These are phyloP conservation scores for Cladosporium sp. DNA, from an alignment of 2,329 filamentous ascomycete species.

Conservation along the genomic window DNA sequence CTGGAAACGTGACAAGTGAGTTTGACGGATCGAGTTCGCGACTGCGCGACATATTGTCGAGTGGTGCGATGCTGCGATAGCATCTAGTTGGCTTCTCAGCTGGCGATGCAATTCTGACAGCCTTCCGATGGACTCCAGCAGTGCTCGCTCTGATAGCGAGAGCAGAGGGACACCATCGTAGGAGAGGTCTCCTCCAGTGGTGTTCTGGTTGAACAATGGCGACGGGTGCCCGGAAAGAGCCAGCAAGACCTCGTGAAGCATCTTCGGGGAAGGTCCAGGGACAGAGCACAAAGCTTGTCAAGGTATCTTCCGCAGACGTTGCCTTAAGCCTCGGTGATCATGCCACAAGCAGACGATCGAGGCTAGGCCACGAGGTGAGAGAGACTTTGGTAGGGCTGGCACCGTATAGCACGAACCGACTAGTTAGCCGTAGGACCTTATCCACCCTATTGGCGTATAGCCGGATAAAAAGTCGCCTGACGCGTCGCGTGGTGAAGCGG, in stretches of 20 bases:
- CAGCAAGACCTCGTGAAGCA: conserved; percentile 98
- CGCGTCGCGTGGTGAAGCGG: neutral
- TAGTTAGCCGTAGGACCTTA: no score
- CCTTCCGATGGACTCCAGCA: conserved; percentile 71
- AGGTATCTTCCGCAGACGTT: neutral
- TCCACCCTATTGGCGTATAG: neutral
- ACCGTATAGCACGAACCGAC: neutral
- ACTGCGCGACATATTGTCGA: conserved; percentile 86
- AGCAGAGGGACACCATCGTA: conserved; percentile 46
- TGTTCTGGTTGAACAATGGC: conserved; percentile 67
- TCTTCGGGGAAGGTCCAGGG: conserved; percentile 36
- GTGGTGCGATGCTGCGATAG: conserved; percentile 65
- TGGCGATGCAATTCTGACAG: conserved; percentile 74
- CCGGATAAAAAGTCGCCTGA: neutral
- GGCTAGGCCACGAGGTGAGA: neutral
- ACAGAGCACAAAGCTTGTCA: neutral
- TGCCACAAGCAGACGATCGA: neutral
- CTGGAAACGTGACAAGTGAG: conserved; percentile 77
- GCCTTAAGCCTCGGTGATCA: neutral
- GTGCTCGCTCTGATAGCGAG: conserved; percentile 76
- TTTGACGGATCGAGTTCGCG: conserved; percentile 68
- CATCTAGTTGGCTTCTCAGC: conserved; percentile 62
- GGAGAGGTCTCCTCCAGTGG: conserved; percentile 18
- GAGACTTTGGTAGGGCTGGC: neutral
- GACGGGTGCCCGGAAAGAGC: conserved; percentile 92